Evolutionary conservation across 176 grass and related monocot genomes (phyloP).

Genomic region (Musa acuminata): DNA sequence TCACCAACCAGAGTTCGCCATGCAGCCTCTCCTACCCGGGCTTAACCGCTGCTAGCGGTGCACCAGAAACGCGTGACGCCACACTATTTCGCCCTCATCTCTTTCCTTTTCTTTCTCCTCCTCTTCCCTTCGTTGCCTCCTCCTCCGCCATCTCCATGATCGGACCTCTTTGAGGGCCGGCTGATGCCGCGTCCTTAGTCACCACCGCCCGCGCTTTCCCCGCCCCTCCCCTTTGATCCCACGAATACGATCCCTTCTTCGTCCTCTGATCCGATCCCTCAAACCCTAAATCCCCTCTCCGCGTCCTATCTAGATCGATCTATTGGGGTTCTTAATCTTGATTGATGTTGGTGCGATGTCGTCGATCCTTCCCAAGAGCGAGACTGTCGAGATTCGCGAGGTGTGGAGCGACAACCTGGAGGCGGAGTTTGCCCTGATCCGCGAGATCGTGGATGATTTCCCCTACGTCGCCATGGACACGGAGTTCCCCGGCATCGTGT

Average conservation of each 20-base stretch:
- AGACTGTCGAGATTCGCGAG: constrained; percentile 90
- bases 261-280: background rate
- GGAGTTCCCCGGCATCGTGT: constrained; percentile 35
- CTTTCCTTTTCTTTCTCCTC: background rate
- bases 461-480: constrained; percentile 95
- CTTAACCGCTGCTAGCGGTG: background rate
- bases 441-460: constrained; percentile 78
- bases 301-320: background rate
- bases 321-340: background rate
- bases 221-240: background rate
- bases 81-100: background rate
- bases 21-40: constrained; percentile 36
- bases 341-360: constrained; percentile 25
- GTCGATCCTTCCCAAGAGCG: constrained; percentile 41
- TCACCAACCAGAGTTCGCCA: background rate
- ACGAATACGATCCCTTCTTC: background rate
- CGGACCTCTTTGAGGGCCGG: background rate
- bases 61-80: constrained; percentile 3
- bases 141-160: background rate
- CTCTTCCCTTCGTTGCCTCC: background rate
- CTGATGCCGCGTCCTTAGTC: background rate
- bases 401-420: constrained; percentile 90
- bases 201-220: background rate
- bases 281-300: background rate
- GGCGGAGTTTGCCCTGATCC: constrained; percentile 74